Evolutionary conservation across 352 stramenopile genomes (phyloP).

Genomic region (Chrysophaeum taylorii): DNA sequence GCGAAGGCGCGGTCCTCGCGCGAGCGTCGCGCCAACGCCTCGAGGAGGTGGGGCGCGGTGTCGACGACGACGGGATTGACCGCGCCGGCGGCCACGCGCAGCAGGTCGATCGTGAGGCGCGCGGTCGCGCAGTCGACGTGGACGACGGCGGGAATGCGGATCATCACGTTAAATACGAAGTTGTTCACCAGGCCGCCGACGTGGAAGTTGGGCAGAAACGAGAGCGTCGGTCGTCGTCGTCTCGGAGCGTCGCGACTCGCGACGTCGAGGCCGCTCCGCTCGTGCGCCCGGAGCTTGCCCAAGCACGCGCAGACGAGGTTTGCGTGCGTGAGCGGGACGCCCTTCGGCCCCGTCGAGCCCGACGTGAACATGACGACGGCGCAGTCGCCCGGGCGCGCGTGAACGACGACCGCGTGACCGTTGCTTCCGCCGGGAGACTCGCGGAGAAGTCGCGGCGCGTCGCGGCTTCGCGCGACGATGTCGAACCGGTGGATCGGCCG

Average conservation of each 20-base stretch:
- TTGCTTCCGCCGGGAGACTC: too few species aligned
- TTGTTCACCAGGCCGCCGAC: background rate
- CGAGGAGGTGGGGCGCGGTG: background rate
- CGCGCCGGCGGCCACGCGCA: background rate
- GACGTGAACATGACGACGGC: background rate
- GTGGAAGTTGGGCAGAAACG: conserved; percentile 4
- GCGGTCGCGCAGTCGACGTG: background rate
- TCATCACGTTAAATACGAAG: background rate
- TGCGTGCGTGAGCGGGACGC: background rate
- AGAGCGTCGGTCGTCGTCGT: background rate
- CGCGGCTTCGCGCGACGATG: too few species aligned
- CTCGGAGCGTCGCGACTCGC: background rate
- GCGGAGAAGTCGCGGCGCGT: too few species aligned
- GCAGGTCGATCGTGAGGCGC: background rate
- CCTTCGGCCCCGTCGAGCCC: background rate
- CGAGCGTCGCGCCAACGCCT: background rate
- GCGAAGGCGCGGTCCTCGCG: background rate
- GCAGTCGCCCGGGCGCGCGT: too few species aligned
- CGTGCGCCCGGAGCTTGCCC: background rate
- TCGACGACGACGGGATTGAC: background rate
- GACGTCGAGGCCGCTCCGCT: background rate
- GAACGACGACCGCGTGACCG: too few species aligned
- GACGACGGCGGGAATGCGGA: background rate
- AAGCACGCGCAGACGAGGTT: background rate
- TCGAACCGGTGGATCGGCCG: too few species aligned